Evolutionary conservation across 495 filamentous ascomycete genomes (phyloP), one percentile per base, ranked within the genome.

Genomic region (Evansstolkia leycettana): DNA sequence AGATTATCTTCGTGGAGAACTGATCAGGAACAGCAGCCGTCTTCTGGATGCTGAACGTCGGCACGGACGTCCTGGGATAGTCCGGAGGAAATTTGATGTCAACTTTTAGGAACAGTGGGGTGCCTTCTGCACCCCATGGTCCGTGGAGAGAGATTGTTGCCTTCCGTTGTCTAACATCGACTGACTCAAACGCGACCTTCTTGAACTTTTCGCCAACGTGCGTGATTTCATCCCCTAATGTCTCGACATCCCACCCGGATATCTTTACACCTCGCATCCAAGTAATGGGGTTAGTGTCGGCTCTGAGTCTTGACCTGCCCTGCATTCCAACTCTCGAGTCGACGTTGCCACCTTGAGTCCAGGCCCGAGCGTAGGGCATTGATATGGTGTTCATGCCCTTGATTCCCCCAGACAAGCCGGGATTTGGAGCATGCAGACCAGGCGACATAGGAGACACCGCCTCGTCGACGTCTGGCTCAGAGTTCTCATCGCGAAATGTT

Each of bases 201-300:
- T 73, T 77, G 42, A 88, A 83, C 41, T 80, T 85, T 19, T 76
- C 75, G 35, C 80, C 82, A 17, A 93, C 84, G 14, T 82, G 74
- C 13, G 85, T 75, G 29, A 94, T 84, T 52, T 95, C 88, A 42
- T 92, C 86, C 33, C 84, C 83, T 17, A 94, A 62, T 9, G 78
- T 79, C 55, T 93, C 85, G 3, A 75, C 67, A 43, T 82, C 84
- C 82, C 84, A 89, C 24, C 73, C 62, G 5, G 58, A 62, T 41
- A 95, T 87, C 41, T 84, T 90, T 27, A 95, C 84, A 19, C 86
- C 85, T 39, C 77, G 84, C 83, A 95, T 93, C 88, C 88, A 95
- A 10, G 76, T 70, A 38, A 95, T 89, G 23, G 85, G 69, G 45
- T 86, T 84, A n/a, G 69, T 64, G 31, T 78, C 69, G 33, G 73